Evolutionary conservation across 306 rosid species (phyloP).

Genomic region (Pyrus bretschneideri): DNA sequence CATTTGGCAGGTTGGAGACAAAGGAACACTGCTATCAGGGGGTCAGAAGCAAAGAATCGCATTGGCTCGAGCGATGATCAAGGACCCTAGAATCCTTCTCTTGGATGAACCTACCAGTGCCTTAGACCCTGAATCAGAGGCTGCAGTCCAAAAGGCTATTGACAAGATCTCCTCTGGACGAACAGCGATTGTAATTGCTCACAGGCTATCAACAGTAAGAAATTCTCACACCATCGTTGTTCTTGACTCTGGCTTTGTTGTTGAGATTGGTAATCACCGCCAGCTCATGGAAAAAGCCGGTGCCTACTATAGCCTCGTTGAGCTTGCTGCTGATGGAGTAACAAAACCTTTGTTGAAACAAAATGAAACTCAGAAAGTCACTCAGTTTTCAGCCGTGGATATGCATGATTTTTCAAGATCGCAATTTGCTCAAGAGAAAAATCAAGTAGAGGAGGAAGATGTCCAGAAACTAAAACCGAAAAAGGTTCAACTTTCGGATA

Average conservation of each 20-base stretch:
- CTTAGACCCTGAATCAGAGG: constrained; percentile 76
- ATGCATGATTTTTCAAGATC: constrained; percentile 31
- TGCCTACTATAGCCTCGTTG: constrained; percentile 62
- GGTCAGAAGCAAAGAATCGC: constrained; percentile 93
- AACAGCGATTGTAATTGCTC: constrained; percentile 83
- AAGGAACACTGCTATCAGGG: constrained; percentile 82
- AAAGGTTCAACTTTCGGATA: constrained; percentile 39
- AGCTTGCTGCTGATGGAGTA: constrained; percentile 60
- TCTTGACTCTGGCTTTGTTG: constrained; percentile 61
- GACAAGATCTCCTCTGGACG: constrained; percentile 71
- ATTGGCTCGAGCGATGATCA: constrained; percentile 81
- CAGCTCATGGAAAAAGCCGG: constrained; percentile 69
- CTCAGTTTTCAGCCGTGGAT: constrained; percentile 28
- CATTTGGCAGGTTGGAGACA: constrained; percentile 67
- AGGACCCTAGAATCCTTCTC: constrained; percentile 73
- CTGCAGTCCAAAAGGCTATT: constrained; percentile 66
- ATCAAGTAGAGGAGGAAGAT: constrained; percentile 30
- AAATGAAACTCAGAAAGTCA: constrained; percentile 13
- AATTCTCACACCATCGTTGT: constrained; percentile 65
- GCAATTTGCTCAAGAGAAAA: constrained; percentile 24
- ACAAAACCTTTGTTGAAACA: constrained; percentile 27
- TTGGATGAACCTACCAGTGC: constrained; percentile 96
- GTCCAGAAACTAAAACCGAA: constrained; percentile 21
- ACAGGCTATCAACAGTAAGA: constrained; percentile 73
- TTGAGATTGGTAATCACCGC: constrained; percentile 68